Conservation (phyloP, 257 asterid genomes). For the Catharanthus roseus region DNA sequence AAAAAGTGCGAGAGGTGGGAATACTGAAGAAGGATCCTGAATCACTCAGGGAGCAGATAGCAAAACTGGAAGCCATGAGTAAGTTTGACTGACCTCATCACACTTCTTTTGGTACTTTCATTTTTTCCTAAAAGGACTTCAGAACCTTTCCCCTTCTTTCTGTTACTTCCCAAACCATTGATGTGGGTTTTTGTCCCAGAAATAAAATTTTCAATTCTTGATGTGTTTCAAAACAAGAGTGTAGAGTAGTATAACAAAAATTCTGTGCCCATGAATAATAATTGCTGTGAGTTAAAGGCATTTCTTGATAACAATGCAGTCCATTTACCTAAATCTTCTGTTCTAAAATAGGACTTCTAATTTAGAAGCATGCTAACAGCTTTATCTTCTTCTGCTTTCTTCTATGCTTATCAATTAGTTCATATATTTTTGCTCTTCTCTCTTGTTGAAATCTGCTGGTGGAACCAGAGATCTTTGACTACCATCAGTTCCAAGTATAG, state of each 20-base stretch:
- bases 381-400: background rate
- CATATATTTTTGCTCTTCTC: background rate
- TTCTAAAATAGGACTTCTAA: background rate
- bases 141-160: background rate
- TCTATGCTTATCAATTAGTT: background rate
- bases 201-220: background rate
- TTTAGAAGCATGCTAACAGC: background rate
- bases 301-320: background rate
- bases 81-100: conserved; percentile 22
- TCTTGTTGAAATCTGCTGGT: background rate
- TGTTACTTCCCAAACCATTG: background rate
- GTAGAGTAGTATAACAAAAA: too few species aligned
- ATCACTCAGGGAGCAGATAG: conserved; percentile 65
- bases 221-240: background rate
- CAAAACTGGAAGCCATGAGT: conserved; percentile 85
- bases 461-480: background rate
- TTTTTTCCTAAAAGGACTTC: background rate
- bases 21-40: conserved; percentile 94
- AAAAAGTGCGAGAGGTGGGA: conserved; percentile 95
- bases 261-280: background rate
- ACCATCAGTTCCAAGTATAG: background rate
- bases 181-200: background rate
- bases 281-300: background rate
- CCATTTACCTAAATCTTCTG: background rate
- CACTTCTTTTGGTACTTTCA: background rate